Conservation (phyloP, 164 flowering plant genomes). For the Stephania cephalantha region DNA sequence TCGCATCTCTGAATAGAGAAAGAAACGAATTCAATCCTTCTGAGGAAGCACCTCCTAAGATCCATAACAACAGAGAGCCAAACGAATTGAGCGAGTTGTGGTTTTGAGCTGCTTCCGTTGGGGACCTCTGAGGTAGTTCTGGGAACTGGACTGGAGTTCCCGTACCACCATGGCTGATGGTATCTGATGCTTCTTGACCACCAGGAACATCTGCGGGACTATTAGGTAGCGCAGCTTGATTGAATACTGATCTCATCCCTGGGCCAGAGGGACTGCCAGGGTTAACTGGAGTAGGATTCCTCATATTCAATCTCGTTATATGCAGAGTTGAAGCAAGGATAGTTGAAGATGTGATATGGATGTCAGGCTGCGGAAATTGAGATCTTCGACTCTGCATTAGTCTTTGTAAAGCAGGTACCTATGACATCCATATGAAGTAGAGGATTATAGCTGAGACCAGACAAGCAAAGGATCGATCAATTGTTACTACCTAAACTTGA, state of each 20-base stretch:
- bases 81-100: constrained; percentile 59
- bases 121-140: constrained; percentile 33
- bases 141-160: constrained; percentile 32
- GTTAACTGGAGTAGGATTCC: constrained; percentile 39
- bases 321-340: constrained; percentile 94
- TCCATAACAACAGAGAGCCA: constrained; percentile 75
- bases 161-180: constrained; percentile 15
- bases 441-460: neutral
- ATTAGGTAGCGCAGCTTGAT: constrained; percentile 24
- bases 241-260: constrained; percentile 28
- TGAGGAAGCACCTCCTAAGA: constrained; percentile 76
- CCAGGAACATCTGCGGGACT: constrained; percentile 22
- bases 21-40: constrained; percentile 76
- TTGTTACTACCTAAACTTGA: neutral
- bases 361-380: constrained; percentile 78
- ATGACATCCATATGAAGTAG: constrained; percentile 5
- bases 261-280: constrained; percentile 30
- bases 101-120: constrained; percentile 36
- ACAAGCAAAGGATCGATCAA: neutral
- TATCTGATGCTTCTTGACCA: constrained; percentile 28
- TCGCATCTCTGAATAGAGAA: constrained; percentile 77
- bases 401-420: constrained; percentile 95
- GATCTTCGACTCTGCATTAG: constrained; percentile 70
- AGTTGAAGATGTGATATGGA: constrained; percentile 87
- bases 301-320: constrained; percentile 75